Percentiles rank a stretch among this genome's conserved stretches.
Conservation (phyloP, 2,329 filamentous ascomycete genomes). For the Cadophora sp. region DNA sequence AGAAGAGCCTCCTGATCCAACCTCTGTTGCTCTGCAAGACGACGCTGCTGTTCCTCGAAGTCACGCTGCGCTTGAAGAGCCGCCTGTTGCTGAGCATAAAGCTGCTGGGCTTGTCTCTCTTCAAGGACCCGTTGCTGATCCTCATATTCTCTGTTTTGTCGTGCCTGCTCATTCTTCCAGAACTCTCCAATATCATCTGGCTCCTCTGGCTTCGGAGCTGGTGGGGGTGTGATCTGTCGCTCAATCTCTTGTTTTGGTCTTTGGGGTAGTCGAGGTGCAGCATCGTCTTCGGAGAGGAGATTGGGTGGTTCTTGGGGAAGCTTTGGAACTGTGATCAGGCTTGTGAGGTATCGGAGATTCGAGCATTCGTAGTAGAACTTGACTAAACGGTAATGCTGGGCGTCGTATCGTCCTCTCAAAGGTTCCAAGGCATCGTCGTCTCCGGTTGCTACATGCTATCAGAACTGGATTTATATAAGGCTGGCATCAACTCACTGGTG, state of each 20-base stretch:
- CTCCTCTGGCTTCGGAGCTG: slow-evolving; percentile 73
- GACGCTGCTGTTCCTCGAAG: slow-evolving; percentile 95
- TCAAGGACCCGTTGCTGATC: slow-evolving; percentile 90
- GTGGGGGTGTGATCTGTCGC: slow-evolving; percentile 72
- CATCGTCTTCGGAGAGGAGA: slow-evolving; percentile 83
- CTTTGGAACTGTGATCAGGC: slow-evolving; percentile 94
- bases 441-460: slow-evolving; percentile 70
- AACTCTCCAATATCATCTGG: slow-evolving; percentile 97
- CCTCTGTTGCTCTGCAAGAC: slow-evolving; percentile 86
- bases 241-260: slow-evolving; percentile 79
- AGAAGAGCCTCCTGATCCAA: slow-evolving; percentile 89
- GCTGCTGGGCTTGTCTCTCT: slow-evolving; percentile 82
- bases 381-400: slow-evolving; percentile 93
- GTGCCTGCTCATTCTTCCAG: slow-evolving; percentile 91
- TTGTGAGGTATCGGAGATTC: slow-evolving; percentile 94
- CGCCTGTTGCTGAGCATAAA: slow-evolving; percentile 81
- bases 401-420: slow-evolving; percentile 86
- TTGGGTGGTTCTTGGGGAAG: slow-evolving; percentile 93
- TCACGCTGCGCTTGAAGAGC: slow-evolving; percentile 87
- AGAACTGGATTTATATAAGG: slow-evolving; percentile 6
- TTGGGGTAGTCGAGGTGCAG: slow-evolving; percentile 81
- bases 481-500: slow-evolving; percentile 66
- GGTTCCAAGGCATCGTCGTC: slow-evolving; percentile 93
- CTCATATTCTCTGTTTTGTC: slow-evolving; percentile 94
- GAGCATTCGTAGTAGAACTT: slow-evolving; percentile 99